Percentiles rank a stretch among this genome's conserved stretches.
Conservation (phyloP, 768 basidiomycete genomes). For the Cystofilobasidium bisporidii region DNA sequence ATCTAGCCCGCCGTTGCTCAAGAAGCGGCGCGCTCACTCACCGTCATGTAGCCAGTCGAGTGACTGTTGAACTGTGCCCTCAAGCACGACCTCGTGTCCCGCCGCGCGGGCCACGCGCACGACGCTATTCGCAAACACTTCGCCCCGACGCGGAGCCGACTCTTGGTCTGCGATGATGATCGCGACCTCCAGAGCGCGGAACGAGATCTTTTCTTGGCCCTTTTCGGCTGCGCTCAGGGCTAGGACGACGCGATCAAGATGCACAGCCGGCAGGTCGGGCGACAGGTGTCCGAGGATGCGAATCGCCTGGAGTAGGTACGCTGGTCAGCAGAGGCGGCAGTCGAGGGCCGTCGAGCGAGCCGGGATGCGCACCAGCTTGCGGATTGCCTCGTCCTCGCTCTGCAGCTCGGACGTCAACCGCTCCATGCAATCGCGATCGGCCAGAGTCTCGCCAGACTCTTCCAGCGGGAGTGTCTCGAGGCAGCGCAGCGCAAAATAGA, state of each 20-base stretch:
- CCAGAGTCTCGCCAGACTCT: not conserved
- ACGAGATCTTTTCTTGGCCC: not conserved
- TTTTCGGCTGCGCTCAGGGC: not conserved
- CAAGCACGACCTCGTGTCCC: not conserved
- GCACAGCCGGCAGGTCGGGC: constrained; percentile 11
- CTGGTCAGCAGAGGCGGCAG: not conserved
- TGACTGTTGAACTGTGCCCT: not conserved
- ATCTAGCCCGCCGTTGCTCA: too few relatives aligned
- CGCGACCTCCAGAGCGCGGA: not conserved
- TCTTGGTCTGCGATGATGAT: not conserved
- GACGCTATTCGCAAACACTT: not conserved
- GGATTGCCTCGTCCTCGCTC: constrained; percentile 9
- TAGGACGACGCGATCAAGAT: constrained; percentile 1
- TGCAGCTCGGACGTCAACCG: constrained; percentile 13
- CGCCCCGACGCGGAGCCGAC: not conserved
- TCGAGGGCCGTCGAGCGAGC: too few relatives aligned
- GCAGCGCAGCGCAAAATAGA: constrained; percentile 17
- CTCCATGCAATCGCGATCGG: constrained; percentile 5
- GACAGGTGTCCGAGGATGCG: not conserved
- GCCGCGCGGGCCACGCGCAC: not conserved
- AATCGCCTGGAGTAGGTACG: not conserved
- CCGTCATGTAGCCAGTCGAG: not conserved
- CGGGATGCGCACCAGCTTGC: constrained; percentile 7
- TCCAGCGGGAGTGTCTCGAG: not conserved
- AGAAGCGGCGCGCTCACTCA: not conserved